These are phyloP conservation scores for Amniculicola lignicola DNA, from an alignment of 495 filamentous ascomycete species.

Conservation along the genomic window DNA sequence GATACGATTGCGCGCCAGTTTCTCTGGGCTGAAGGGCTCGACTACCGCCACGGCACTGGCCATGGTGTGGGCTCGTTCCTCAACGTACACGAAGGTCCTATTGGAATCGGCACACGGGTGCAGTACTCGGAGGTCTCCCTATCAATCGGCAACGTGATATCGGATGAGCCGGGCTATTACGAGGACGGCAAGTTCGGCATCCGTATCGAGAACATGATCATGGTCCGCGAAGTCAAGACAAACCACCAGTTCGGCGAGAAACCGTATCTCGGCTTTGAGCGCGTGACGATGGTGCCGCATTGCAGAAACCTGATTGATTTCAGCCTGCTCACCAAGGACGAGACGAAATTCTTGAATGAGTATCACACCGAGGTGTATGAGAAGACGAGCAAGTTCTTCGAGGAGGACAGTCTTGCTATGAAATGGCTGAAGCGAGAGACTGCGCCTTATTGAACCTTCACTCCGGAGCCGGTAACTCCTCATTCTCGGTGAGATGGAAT, in stretches of 20 bases:
- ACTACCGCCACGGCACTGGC: conserved; percentile 95
- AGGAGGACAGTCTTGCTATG: conserved; percentile 61
- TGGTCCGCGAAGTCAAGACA: conserved; percentile 83
- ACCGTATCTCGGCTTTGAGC: conserved; percentile 91
- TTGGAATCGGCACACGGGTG: conserved; percentile 88
- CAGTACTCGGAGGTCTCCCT: conserved; percentile 91
- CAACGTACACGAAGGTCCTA: conserved; percentile 97
- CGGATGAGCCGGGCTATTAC: conserved; percentile 95
- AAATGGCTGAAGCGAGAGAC: conserved; percentile 89
- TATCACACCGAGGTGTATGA: conserved; percentile 79
- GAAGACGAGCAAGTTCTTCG: conserved; percentile 80
- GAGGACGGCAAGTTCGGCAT: conserved; percentile 98
- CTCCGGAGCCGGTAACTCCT: neutral
- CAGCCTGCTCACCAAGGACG: conserved; percentile 65
- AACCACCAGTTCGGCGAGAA: conserved; percentile 87
- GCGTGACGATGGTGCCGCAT: conserved; percentile 94
- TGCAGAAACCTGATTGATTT: conserved; percentile 85
- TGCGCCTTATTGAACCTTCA: conserved; percentile 39
- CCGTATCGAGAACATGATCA: conserved; percentile 90
- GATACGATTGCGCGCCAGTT: conserved; percentile 87
- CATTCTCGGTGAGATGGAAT: too few relatives aligned
- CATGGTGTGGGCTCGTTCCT: conserved; percentile 92
- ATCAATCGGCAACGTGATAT: conserved; percentile 87
- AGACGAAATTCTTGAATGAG: conserved; percentile 83
- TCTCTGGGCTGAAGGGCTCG: conserved; percentile 87